Conservation (phyloP, 1,139 yeast species). For the Saccharomyces hybrid region DNA sequence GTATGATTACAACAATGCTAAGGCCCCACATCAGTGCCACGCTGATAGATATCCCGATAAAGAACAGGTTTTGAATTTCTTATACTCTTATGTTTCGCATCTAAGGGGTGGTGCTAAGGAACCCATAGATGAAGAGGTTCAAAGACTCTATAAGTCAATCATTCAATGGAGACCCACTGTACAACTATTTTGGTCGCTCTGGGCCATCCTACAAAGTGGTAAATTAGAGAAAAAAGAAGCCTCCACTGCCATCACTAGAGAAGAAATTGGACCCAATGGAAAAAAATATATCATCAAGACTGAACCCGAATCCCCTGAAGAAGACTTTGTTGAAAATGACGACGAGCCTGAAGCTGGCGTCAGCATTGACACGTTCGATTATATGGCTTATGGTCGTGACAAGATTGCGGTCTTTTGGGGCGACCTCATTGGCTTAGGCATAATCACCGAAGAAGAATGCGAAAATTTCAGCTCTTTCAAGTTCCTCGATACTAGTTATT, state of each 20-base stretch:
- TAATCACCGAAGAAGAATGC: conserved; percentile 37
- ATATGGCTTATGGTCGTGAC: conserved; percentile 65
- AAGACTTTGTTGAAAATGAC: conserved; percentile 14
- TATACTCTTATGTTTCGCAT: conserved; percentile 58
- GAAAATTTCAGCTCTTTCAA: not conserved
- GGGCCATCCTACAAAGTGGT: conserved; percentile 85
- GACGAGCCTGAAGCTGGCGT: conserved; percentile 38
- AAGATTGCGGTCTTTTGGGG: conserved; percentile 69
- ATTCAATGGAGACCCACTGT: conserved; percentile 77
- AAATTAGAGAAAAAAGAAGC: conserved; percentile 23
- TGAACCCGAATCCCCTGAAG: conserved; percentile 22
- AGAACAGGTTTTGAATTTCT: conserved; percentile 61
- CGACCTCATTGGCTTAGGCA: conserved; percentile 59
- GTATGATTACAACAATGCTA: conserved; percentile 67
- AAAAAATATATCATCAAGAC: conserved; percentile 36
- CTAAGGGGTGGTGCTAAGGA: conserved; percentile 20
- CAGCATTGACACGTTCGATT: conserved; percentile 70
- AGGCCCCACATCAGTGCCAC: conserved; percentile 49
- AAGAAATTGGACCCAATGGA: conserved; percentile 39
- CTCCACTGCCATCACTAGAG: conserved; percentile 14
- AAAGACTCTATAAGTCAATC: conserved; percentile 54
- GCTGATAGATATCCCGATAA: conserved; percentile 55
- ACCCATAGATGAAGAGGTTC: conserved; percentile 48
- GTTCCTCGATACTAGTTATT: conserved; percentile 5
- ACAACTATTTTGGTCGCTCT: conserved; percentile 74